Base-by-base conservation (phyloP, 2,329 filamentous ascomycete species). In the Cordyceps tenuipes region DNA sequence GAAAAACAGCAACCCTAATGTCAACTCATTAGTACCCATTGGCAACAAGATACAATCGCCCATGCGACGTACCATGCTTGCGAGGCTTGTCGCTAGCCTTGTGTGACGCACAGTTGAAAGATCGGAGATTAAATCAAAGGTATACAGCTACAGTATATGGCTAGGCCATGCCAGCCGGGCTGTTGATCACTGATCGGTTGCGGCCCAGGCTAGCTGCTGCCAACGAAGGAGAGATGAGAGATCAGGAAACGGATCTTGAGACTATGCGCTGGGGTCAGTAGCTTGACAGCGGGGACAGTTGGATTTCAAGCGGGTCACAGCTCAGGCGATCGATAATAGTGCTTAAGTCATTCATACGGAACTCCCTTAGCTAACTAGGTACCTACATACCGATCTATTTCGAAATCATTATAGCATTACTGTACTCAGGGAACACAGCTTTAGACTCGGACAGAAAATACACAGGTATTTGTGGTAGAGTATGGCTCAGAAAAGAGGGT, bases 1-100 rank as follows among this genome's bases (percentile, higher is more conserved):
- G 82, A 85, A 67, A 83, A 75, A 68, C 82, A 85, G 72, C 82
- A 85, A 66, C 82, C 82, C 82, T 84, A 62, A 2, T 8, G 44
- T 51, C n/a, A 47, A n/a, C 21, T 49, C n/a, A 41, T 43, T 34
- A 57, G 53, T 6, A 36, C 39, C 15, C n/a, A 41, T 41, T n/a
- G 17, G 17, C 15, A 31, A 23, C 36, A 46, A 10, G n/a, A n/a
- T 21, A 19, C 19, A 13, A 58, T 26, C 10, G 7, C 17, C 39
- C 39, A 31, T 17, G 17, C 39, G 13, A n/a, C 36, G 36, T 58
- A 58, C 56, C 56, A 58, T 58, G 56, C 12, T 51, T 46, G 54
- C 31, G 17, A 49, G 9, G 46, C 46, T 31, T 19, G 39, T 36
- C 26, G 26, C 47, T 51, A 48, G 41, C 23, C 52, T 44, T 55